Evolutionary conservation across 306 rosid genomes (phyloP), one percentile per base, ranked within the genome.

Genomic region (Phaseolus lunatus): DNA sequence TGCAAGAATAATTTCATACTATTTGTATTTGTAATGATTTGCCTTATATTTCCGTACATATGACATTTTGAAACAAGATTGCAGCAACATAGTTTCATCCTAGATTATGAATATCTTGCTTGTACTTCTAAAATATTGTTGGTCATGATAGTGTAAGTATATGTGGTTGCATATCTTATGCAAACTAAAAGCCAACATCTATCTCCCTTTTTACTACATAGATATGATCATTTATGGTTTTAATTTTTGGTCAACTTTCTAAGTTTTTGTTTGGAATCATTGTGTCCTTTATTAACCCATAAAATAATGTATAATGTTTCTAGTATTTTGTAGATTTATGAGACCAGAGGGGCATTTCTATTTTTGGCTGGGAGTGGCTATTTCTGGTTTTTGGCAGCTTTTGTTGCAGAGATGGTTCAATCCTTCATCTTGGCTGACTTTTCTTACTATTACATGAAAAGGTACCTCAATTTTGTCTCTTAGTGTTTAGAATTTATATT

Each of bases 351-450:
- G 15, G 0, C 50, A 19, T 90, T 85, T 80, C 13, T 89, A 7
- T 77, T 44, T 77, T 27, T 88, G 11, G 0, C 72, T 23, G 92
- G 90, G 15, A 49, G 68, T 31, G 90, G 92, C 18, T 81, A 92
- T 78, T 52, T 88, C 18, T 94, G 97, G 98, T 59, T 83, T 71
- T 7, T 78, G 43, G 73, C 88, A 5, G 94, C 86, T 52, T 86
- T 90, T 62, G 1, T 90, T 0, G 20, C 90, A 3, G 97, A 92
- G 64, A 59, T 92, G 53, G 75, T 94, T 57, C 97, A 89, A 53
- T 86, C 97, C 0, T 90, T 88, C 78, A 89, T 94, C 81, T 80
- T 94, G 78, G 87, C 93, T 0, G 98, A 94, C 76, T 94, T 94
- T 29, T 92, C 96, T 43, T 94, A 90, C 86, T 94, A 87, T 82